Evolutionary conservation across 2,329 filamentous ascomycete species (phyloP), one percentile per base, ranked within the genome.

Genomic region (Coleophoma eucalyptorum): DNA sequence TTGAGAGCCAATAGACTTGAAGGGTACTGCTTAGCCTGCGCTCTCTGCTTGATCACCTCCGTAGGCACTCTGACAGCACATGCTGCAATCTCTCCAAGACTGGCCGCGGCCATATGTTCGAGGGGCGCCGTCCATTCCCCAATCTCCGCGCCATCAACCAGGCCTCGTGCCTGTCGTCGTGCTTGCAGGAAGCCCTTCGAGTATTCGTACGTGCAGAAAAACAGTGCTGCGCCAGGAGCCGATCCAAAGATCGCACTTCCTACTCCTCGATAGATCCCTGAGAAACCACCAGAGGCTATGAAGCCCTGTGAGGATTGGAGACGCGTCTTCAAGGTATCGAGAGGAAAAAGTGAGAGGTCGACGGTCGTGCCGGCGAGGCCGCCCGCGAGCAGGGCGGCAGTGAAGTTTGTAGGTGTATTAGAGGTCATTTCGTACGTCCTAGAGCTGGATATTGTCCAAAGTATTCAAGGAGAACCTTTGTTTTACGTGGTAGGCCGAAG

Each of bases 261-360:
- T 15, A 99, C 84, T 66, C 94, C 94, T 43, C 89, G 87, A 76
- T 99, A 99, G 62, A 97, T 90, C 55, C 93, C 92, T 46, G 80
- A 80, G 78, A 97, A 92, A 64, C 93, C 93, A 66, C 94, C 93
- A 3, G 86, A 85, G 50, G 87, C 78, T 65, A 90, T 83, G 76
- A 96, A 91, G 68, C 87, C 84, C 50, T 78, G 68, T 44, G 81
- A 81, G 56, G 91, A 90, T 74, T 99, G 94, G 6, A 99, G 89
- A 15, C 94, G 91, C 41, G 95, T 99, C 75, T 99, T 99, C 67
- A 99, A 86, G 0, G 94, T 99, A 80, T 99, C 95, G 77, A 99
- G 90, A 1, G 94, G 94, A 76, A 89, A 99, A 66, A 99, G 89
- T 50, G 91, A 91, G 64, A 96, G 86, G 80, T 99, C 94, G 70